Evolutionary conservation across 2,329 filamentous ascomycete genomes (phyloP), one percentile per base, ranked within the genome.

Genomic region (Ustulina deusta): DNA sequence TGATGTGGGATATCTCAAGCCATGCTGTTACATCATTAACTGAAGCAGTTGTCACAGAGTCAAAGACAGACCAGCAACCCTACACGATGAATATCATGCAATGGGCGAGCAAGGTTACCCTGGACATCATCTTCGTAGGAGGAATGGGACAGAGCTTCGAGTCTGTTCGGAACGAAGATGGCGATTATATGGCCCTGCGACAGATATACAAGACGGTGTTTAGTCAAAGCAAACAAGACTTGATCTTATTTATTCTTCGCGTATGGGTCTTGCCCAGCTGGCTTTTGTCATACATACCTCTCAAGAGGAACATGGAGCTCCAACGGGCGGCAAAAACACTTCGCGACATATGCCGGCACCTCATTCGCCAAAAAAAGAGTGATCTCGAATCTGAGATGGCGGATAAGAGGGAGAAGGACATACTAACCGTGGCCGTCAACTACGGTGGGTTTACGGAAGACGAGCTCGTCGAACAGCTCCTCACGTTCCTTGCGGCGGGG

Each of bases 371-470:
- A 44, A 71, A 71, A 44, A 71, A 69, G 61, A 62, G 49, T 11
- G 69, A 71, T 29, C 57, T 71, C 17, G 64, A 71, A 59, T 63
- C 66, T 2, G 67, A 65, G 59, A 6, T 71, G 4, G 65, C 65
- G 6, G 65, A 70, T 59, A 60, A 62, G 51, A 58, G 55, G 38
- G 69, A 71, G 34, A 70, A 66, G 29, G 65, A 72, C 38, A 72
- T 72, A 49, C 29, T 72, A 13, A 70, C 70, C 1, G 70, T 72
- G 10, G 65, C 70, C 11, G 63, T 72, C 20, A 69, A 66, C 1
- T 69, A 70, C 7, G 70, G 70, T 27, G 68, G 65, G 17, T 70
- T 72, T 27, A 66, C 68, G 7, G 70, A 72, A 46, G 68, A 70
- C 17, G 68, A 70, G 36, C 70, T 72, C 10, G 57, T 72, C 34